Evolutionary conservation across 75 land plant species (phyloP).

Genomic region (Chamaecyparis obtusa): DNA sequence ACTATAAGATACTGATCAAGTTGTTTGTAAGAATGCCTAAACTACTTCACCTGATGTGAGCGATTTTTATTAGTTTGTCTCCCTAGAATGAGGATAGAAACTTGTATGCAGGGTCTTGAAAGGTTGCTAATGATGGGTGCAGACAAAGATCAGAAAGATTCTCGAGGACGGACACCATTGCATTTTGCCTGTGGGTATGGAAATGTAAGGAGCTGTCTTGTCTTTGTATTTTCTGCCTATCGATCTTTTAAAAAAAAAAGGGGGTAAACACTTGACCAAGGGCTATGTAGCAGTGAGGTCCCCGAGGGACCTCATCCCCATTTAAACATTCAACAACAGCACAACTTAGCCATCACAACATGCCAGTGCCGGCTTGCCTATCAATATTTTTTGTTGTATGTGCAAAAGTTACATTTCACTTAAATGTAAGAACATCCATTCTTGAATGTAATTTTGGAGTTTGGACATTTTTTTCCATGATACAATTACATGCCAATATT

Average conservation of each 20-base stretch:
- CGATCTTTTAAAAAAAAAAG: too few relatives aligned
- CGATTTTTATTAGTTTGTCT: neutral
- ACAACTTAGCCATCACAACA: too few relatives aligned
- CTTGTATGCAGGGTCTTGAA: slow-evolving; percentile 10
- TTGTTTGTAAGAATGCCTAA: neutral
- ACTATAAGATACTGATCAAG: neutral
- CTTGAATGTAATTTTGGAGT: too few relatives aligned
- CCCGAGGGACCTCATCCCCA: too few relatives aligned
- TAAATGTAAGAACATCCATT: too few relatives aligned
- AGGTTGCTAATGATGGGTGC: slow-evolving; percentile 30
- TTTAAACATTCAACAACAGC: too few relatives aligned
- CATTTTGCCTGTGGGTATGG: slow-evolving; percentile 48
- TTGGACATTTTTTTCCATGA: neutral
- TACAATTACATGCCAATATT: neutral
- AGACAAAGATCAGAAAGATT: slow-evolving; percentile 33
- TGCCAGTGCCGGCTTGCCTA: neutral
- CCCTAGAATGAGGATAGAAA: neutral
- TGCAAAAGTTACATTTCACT: too few relatives aligned
- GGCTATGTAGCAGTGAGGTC: too few relatives aligned
- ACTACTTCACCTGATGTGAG: neutral
- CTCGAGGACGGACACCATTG: slow-evolving; percentile 29
- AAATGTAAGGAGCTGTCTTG: slow-evolving; percentile 8
- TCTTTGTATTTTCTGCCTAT: neutral
- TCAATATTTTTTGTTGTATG: neutral
- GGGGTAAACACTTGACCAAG: too few relatives aligned